phyloP scores from a whole-genome alignment of 306 rosid genomes.

The Casuarina glauca region DNA sequence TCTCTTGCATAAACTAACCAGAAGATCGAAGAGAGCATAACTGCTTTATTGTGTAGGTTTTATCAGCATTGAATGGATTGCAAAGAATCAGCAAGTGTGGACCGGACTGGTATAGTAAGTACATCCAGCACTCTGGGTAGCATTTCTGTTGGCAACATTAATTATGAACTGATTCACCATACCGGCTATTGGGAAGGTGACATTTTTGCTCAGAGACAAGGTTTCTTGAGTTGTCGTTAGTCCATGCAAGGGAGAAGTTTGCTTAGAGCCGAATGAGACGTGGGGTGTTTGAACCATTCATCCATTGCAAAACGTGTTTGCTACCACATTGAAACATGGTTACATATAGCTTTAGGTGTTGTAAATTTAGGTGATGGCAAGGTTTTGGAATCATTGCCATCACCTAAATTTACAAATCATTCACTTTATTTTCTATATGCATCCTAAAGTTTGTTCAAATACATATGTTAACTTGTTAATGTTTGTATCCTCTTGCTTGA shows the following conservation, averaged over 20 bases:
- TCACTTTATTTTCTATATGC: too few species aligned
- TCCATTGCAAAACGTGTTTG: constrained; percentile 55
- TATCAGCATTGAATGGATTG: constrained; percentile 37
- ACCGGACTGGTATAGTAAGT: constrained; percentile 58
- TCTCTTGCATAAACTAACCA: too few species aligned
- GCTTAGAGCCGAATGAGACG: constrained; percentile 28
- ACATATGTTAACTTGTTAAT: too few species aligned
- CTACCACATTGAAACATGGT: constrained; percentile 18
- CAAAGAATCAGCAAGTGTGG: constrained; percentile 49
- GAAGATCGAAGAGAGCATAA: too few species aligned
- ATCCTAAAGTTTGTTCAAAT: too few species aligned
- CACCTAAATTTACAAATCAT: too few species aligned
- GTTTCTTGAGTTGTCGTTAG: constrained; percentile 24
- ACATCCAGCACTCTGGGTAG: constrained; percentile 33
- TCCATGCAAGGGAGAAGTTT: constrained; percentile 44
- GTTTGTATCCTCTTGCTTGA: too few species aligned
- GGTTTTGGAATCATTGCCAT: too few species aligned
- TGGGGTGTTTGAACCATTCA: constrained; percentile 55
- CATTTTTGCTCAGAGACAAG: constrained; percentile 18
- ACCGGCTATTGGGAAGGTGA: constrained; percentile 37
- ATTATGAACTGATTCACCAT: constrained; percentile 45
- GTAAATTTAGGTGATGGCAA: too few species aligned
- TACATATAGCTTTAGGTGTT: too few species aligned
- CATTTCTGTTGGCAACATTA: constrained; percentile 41
- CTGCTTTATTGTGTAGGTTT: not conserved